Evolutionary conservation across 805 yeast species (phyloP).

Genomic region (Hanseniaspora vineae): DNA sequence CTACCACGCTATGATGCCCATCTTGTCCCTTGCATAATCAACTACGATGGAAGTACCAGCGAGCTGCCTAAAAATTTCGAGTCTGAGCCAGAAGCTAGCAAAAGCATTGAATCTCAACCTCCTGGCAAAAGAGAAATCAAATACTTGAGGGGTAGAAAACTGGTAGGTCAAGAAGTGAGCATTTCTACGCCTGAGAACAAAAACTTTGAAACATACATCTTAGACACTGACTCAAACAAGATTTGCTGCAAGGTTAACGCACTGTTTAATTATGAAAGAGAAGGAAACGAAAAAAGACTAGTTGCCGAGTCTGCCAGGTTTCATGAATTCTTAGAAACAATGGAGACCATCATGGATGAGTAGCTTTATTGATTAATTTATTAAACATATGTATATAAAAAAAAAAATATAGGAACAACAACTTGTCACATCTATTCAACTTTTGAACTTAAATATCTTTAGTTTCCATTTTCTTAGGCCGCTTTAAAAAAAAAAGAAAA

Average conservation of each 20-base stretch:
- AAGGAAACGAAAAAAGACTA: conserved; percentile 21
- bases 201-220: conserved; percentile 9
- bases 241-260: conserved; percentile 7
- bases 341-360: conserved; percentile 8
- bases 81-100: neutral
- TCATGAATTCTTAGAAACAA: conserved; percentile 15
- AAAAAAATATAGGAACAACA: neutral
- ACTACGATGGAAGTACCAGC: conserved; percentile 10
- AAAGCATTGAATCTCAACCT: neutral
- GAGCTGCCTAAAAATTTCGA: conserved; percentile 11
- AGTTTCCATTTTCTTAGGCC: too few relatives aligned
- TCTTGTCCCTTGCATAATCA: conserved; percentile 14
- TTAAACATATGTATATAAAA: neutral
- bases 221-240: conserved; percentile 7
- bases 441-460: too few relatives aligned
- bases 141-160: conserved; percentile 26
- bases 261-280: conserved; percentile 26
- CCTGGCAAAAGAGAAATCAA: conserved; percentile 8
- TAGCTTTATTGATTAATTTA: neutral
- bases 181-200: neutral
- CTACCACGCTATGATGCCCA: conserved; percentile 9
- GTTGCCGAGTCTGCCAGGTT: conserved; percentile 18
- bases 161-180: conserved; percentile 16
- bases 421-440: too few relatives aligned
- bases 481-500: too few relatives aligned